Conservation (phyloP, 2,329 filamentous ascomycete species). For the Hypoxylon sp. region DNA sequence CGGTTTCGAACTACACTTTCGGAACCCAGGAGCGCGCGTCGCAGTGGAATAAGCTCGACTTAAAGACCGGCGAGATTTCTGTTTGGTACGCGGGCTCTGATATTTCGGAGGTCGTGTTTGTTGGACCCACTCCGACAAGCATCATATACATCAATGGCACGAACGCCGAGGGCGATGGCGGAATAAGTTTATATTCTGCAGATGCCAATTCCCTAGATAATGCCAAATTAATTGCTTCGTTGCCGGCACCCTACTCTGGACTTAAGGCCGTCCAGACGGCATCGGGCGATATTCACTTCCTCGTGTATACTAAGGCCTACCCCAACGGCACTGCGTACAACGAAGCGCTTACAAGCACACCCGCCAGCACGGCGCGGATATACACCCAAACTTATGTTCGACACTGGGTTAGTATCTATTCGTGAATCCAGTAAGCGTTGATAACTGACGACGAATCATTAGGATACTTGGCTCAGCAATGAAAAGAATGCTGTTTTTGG, state of each 20-base stretch:
- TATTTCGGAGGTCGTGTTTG: conserved; percentile 70
- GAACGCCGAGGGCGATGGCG: conserved; percentile 61
- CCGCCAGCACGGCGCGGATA: conserved; percentile 66
- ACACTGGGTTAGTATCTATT: conserved; percentile 63
- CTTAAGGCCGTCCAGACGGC: conserved; percentile 55
- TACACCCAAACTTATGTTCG: conserved; percentile 71
- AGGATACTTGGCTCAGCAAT: conserved; percentile 67
- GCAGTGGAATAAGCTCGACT: conserved; percentile 69
- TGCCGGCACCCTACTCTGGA: conserved; percentile 59
- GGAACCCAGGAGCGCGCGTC: conserved; percentile 63
- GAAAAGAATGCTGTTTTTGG: conserved; percentile 73
- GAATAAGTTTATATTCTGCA: conserved; percentile 58
- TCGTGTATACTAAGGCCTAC: conserved; percentile 67
- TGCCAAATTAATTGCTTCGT: conserved; percentile 55
- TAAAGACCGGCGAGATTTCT: conserved; percentile 67
- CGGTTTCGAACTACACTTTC: conserved; percentile 72
- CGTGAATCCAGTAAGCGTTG: neutral
- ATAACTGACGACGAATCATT: conserved; percentile 32
- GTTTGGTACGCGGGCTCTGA: conserved; percentile 67
- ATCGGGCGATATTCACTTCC: conserved; percentile 57
- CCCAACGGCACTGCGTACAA: conserved; percentile 73
- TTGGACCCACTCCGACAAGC: conserved; percentile 66
- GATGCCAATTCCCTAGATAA: conserved; percentile 51
- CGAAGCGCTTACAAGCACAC: conserved; percentile 62
- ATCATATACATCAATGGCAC: conserved; percentile 66